Evolutionary conservation across 73 alveolate species (phyloP).

Genomic region (Paramecium sexaurelia): DNA sequence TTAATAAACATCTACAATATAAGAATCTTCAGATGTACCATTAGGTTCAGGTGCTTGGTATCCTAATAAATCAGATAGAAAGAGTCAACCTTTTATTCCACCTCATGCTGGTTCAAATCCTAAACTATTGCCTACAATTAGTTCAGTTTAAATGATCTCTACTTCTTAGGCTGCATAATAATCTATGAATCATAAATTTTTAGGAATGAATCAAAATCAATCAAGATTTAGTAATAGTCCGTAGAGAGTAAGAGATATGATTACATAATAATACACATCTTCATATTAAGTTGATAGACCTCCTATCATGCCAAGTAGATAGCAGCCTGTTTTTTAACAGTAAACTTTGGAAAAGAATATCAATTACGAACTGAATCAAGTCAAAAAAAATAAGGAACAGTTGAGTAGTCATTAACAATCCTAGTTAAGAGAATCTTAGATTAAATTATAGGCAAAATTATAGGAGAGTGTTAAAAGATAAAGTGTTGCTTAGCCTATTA

Average conservation of each 20-base stretch:
- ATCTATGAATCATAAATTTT: neutral
- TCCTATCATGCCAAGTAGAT: neutral
- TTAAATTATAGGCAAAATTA: neutral
- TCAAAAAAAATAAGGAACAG: neutral
- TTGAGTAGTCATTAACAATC: neutral
- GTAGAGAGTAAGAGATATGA: constrained; percentile 3
- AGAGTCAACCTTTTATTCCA: neutral
- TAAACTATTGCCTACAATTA: neutral
- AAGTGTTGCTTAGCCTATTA: neutral
- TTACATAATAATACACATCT: neutral
- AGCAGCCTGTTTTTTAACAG: neutral
- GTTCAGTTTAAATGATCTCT: neutral
- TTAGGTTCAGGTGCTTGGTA: neutral
- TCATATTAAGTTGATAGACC: neutral
- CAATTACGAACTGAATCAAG: neutral
- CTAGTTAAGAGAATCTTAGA: neutral
- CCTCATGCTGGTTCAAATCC: constrained; percentile 22
- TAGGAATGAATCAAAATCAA: neutral
- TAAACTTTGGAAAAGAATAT: neutral
- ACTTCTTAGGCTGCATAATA: neutral
- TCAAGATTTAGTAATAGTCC: neutral
- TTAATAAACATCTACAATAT: neutral
- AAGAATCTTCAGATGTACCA: neutral
- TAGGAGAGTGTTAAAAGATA: neutral
- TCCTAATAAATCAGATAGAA: neutral